phyloP scores from a whole-genome alignment of 164 flowering plant genomes.

The Nymphaea thermarum region DNA sequence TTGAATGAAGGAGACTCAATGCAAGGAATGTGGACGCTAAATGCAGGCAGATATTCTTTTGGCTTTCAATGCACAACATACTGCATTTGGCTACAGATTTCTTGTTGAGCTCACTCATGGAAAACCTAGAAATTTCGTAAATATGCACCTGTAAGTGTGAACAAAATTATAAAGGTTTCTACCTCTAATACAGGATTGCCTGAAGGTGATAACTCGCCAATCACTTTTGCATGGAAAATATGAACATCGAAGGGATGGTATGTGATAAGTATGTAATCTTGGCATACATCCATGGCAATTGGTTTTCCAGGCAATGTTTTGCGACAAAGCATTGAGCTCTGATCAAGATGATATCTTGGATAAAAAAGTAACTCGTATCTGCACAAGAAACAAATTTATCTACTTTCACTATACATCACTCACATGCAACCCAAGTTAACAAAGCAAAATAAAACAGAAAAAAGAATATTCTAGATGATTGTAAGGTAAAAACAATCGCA shows the following conservation, averaged over 20 bases:
- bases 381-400: slow-evolving; percentile 15
- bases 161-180: slow-evolving; percentile 4
- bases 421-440: not conserved
- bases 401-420: not conserved
- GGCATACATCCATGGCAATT: slow-evolving; percentile 92
- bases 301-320: slow-evolving; percentile 78
- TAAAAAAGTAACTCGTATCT: slow-evolving; percentile 96
- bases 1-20: too few species aligned
- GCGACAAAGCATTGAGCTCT: slow-evolving; percentile 82
- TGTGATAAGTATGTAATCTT: slow-evolving; percentile 82
- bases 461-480: not conserved
- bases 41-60: not conserved
- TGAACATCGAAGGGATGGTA: slow-evolving; percentile 95
- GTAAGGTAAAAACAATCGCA: too few species aligned
- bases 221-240: slow-evolving; percentile 64
- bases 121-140: not conserved
- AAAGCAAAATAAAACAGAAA: not conserved
- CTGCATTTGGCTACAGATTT: not conserved
- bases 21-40: too few species aligned
- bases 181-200: slow-evolving; percentile 78
- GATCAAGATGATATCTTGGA: slow-evolving; percentile 97
- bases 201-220: slow-evolving; percentile 72
- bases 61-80: not conserved
- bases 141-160: not conserved
- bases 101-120: not conserved